A percentile compares a stretch with the other conserved stretches of the same genome.
Conservation (phyloP, 1,284 basidiomycete genomes). For the Butyriboletus pseudospeciosus region DNA sequence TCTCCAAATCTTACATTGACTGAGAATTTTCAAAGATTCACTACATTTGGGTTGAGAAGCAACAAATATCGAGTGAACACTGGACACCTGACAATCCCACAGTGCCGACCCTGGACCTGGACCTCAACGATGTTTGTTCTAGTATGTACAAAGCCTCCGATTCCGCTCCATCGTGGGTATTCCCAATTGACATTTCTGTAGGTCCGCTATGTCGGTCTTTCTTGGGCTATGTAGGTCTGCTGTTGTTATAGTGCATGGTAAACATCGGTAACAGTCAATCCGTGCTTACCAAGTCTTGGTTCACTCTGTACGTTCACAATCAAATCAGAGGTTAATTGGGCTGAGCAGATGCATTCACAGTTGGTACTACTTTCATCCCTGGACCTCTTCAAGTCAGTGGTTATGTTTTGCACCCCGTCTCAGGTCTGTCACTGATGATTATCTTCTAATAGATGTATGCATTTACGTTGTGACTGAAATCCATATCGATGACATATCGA, state of each 20-base stretch:
- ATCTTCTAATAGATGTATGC: slow-evolving; percentile 4
- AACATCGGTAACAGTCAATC: not conserved
- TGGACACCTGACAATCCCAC: not conserved
- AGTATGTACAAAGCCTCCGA: not conserved
- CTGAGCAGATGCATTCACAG: not conserved
- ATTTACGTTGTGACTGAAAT: too few species aligned
- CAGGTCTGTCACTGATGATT: not conserved
- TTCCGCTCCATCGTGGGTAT: too few species aligned
- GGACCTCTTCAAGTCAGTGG: slow-evolving; percentile 1
- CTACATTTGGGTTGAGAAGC: slow-evolving; percentile 11
- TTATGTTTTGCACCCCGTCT: not conserved
- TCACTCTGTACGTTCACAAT: not conserved
- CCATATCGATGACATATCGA: not conserved
- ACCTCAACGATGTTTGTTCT: slow-evolving; percentile 7
- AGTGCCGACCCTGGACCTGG: slow-evolving; percentile 8
- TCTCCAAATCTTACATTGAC: not conserved
- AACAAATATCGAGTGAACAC: too few species aligned
- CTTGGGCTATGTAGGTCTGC: slow-evolving; percentile 6
- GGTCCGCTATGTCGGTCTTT: slow-evolving; percentile 12
- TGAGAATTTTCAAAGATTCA: slow-evolving; percentile 1
- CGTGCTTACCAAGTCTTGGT: not conserved
- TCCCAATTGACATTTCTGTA: not conserved
- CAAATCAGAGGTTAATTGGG: too few species aligned
- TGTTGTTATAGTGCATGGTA: too few species aligned
- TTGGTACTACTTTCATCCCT: not conserved